phyloP scores from a whole-genome alignment of 768 basidiomycete genomes.

The Amanita rimosa region DNA sequence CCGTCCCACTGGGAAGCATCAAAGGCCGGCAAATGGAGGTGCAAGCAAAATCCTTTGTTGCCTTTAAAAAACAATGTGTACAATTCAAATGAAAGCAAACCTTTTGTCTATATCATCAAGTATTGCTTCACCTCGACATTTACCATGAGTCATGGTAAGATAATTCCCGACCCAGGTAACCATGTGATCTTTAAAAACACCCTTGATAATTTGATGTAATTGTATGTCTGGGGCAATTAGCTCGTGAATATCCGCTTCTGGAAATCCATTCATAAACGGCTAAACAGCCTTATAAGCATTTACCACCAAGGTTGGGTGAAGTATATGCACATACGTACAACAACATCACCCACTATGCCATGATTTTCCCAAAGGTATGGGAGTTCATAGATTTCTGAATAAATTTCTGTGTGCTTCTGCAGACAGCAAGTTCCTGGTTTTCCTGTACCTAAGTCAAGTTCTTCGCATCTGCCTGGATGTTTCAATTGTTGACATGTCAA shows the following conservation, averaged over 20 bases:
- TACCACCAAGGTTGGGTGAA: not conserved
- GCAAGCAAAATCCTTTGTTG: no score
- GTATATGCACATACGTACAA: conserved; percentile 8
- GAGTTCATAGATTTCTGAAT: conserved; percentile 7
- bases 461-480: conserved; percentile 2
- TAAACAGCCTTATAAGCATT: not conserved
- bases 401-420: conserved; percentile 8
- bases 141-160: conserved; percentile 10
- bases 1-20: no score
- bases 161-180: conserved; percentile 20
- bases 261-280: conserved; percentile 15
- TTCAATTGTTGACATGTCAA: conserved; percentile 1
- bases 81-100: no score
- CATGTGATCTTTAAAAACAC: conserved; percentile 24
- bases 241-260: no score
- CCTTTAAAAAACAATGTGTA: no score
- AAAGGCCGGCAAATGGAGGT: no score
- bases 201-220: conserved; percentile 19
- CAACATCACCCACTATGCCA: conserved; percentile 15
- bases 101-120: conserved; percentile 19
- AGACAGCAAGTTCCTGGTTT: not conserved
- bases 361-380: conserved; percentile 15
- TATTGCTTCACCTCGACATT: conserved; percentile 10
- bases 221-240: conserved; percentile 17
- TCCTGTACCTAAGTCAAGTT: not conserved